These are phyloP conservation scores for Apium graveolens DNA, from an alignment of 129 eudicot genomes.

Conservation along the genomic window DNA sequence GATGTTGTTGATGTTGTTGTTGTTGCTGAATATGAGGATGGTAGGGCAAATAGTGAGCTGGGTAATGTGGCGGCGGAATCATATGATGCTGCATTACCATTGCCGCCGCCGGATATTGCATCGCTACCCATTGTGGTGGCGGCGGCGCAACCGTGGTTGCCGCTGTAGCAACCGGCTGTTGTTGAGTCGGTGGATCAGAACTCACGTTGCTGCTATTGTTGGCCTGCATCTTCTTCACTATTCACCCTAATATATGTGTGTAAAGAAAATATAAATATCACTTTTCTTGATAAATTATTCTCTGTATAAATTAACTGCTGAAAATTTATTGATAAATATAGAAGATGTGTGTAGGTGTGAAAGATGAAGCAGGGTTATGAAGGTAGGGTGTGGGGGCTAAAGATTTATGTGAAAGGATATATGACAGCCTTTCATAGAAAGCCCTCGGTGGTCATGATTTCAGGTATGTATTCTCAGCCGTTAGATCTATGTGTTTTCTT, in stretches of 20 bases:
- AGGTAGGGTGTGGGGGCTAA: background rate
- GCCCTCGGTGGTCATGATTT: background rate
- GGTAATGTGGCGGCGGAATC: constrained; percentile 77
- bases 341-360: background rate
- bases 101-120: constrained; percentile 82
- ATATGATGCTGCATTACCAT: constrained; percentile 87
- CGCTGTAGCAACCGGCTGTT: constrained; percentile 17
- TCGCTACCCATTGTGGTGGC: constrained; percentile 67
- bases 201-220: constrained; percentile 25
- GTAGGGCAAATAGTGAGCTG: constrained; percentile 69
- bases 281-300: background rate
- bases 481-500: background rate
- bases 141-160: constrained; percentile 21
- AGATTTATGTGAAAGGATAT: constrained; percentile 1
- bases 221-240: constrained; percentile 34
- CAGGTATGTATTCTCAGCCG: background rate
- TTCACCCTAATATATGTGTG: too few relatives aligned
- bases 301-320: background rate
- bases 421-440: background rate
- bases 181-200: constrained; percentile 30
- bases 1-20: constrained; percentile 17
- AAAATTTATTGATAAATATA: too few relatives aligned
- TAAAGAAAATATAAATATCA: background rate
- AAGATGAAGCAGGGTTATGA: background rate
- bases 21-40: constrained; percentile 48